Percentiles rank a stretch among this genome's conserved stretches.
These are phyloP conservation scores for Penicillium egyptiacum DNA, from an alignment of 495 filamentous ascomycete genomes.

Conservation along the genomic window DNA sequence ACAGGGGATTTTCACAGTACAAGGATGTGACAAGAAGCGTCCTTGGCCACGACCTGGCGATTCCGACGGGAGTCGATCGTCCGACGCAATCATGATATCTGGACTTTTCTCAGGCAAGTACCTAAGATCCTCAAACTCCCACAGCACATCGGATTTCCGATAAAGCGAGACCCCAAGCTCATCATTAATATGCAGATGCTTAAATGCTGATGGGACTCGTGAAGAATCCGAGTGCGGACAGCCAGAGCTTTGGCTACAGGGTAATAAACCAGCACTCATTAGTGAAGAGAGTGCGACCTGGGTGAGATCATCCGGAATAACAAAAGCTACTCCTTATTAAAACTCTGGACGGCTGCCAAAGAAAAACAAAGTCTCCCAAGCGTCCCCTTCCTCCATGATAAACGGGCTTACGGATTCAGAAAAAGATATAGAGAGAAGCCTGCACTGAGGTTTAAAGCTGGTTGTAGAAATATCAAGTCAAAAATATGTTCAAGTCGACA, in stretches of 20 bases:
- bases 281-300: slow-evolving; percentile 18
- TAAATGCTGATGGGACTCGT: slow-evolving; percentile 6
- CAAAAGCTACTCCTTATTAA: slow-evolving; percentile 21
- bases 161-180: slow-evolving; percentile 24
- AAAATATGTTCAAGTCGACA: too few relatives aligned
- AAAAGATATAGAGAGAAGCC: too few relatives aligned
- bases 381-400: too few relatives aligned
- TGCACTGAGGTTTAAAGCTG: too few relatives aligned
- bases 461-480: too few relatives aligned
- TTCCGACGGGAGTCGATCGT: slow-evolving; percentile 22
- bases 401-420: too few relatives aligned
- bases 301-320: slow-evolving; percentile 23
- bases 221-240: slow-evolving; percentile 13
- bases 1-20: slow-evolving; percentile 23
- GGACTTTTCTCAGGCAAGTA: slow-evolving; percentile 1
- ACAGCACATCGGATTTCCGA: slow-evolving; percentile 26
- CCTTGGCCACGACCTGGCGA: slow-evolving; percentile 26
- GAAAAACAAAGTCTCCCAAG: too few relatives aligned
- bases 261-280: slow-evolving; percentile 18
- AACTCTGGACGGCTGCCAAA: slow-evolving; percentile 10
- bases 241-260: slow-evolving; percentile 14
- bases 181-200: slow-evolving; percentile 27
- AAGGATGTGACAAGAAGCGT: slow-evolving; percentile 16
- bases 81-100: too few relatives aligned
- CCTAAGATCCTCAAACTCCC: slow-evolving; percentile 17